Conservation (phyloP, 192 early-diverging fungal genomes). For the Coemansia sp. region DNA sequence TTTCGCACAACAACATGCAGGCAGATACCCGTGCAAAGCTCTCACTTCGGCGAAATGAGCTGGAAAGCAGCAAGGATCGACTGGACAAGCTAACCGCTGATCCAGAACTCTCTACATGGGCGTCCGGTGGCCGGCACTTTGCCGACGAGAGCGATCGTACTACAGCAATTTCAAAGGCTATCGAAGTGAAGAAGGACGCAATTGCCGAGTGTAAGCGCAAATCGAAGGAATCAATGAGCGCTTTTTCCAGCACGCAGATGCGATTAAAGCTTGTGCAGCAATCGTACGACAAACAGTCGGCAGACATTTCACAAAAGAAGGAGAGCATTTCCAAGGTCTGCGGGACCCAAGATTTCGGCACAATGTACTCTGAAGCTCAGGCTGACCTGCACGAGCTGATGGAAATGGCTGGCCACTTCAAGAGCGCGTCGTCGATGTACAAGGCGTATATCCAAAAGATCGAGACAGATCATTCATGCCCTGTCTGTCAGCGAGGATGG, state of each 20-base stretch:
- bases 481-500: conserved; percentile 81
- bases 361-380: conserved; percentile 31
- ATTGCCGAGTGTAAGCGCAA: conserved; percentile 9
- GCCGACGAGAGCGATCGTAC: conserved; percentile 27
- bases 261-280: conserved; percentile 40
- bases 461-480: conserved; percentile 69
- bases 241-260: conserved; percentile 25
- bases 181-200: conserved; percentile 26
- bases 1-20: conserved; percentile 60
- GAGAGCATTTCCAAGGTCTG: conserved; percentile 25
- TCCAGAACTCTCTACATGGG: conserved; percentile 15
- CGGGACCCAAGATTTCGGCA: conserved; percentile 22
- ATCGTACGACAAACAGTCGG: conserved; percentile 33
- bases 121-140: not conserved
- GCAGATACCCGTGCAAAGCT: conserved; percentile 65
- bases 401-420: conserved; percentile 39
- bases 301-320: conserved; percentile 16
- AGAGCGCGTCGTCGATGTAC: conserved; percentile 65
- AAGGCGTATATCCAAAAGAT: conserved; percentile 63
- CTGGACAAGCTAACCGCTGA: conserved; percentile 6
- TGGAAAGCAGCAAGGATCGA: conserved; percentile 27
- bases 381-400: conserved; percentile 55
- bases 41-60: conserved; percentile 57
- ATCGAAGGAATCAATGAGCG: conserved; percentile 12
- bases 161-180: conserved; percentile 18